A percentile compares a stretch with the other conserved stretches of the same genome.
These are phyloP conservation scores for Avicennia marina DNA, from an alignment of 257 asterid genomes.

Conservation along the genomic window DNA sequence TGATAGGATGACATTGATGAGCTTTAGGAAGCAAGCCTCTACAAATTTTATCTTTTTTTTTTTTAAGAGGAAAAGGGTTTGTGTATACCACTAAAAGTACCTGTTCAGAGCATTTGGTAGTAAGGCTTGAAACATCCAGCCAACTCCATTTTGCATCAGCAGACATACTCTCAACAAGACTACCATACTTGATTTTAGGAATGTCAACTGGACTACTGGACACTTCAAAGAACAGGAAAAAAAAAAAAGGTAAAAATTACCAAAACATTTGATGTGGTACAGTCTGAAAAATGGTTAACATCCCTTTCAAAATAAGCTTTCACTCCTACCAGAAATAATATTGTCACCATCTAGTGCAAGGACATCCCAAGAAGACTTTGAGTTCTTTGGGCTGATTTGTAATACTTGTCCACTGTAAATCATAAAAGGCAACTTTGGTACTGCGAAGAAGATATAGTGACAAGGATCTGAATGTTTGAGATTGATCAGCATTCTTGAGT, in stretches of 20 bases:
- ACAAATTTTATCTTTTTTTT: too few relatives aligned
- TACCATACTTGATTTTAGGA: conserved; percentile 82
- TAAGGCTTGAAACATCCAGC: conserved; percentile 63
- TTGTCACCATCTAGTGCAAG: conserved; percentile 68
- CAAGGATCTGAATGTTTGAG: conserved; percentile 6
- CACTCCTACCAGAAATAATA: conserved; percentile 60
- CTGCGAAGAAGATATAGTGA: conserved; percentile 10
- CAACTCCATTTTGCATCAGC: conserved; percentile 48
- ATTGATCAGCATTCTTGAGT: conserved; percentile 10
- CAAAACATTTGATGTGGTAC: conserved; percentile 17
- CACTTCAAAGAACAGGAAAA: conserved; percentile 25
- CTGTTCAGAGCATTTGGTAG: conserved; percentile 57
- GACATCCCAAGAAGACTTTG: conserved; percentile 66
- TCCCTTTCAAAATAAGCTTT: neutral
- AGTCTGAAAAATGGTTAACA: conserved; percentile 3
- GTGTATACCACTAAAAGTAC: conserved; percentile 22
- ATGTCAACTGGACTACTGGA: conserved; percentile 71
- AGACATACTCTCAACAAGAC: conserved; percentile 9
- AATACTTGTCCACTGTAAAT: conserved; percentile 65
- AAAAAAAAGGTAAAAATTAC: neutral
- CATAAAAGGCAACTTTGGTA: conserved; percentile 10
- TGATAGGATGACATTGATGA: neutral
- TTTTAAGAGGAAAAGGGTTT: conserved; percentile 8
- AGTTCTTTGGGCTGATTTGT: conserved; percentile 58
- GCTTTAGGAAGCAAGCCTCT: neutral